Percentiles rank a stretch among this genome's conserved stretches.
phyloP scores from a whole-genome alignment of 805 yeast genomes.

The Metschnikowia proteae region DNA sequence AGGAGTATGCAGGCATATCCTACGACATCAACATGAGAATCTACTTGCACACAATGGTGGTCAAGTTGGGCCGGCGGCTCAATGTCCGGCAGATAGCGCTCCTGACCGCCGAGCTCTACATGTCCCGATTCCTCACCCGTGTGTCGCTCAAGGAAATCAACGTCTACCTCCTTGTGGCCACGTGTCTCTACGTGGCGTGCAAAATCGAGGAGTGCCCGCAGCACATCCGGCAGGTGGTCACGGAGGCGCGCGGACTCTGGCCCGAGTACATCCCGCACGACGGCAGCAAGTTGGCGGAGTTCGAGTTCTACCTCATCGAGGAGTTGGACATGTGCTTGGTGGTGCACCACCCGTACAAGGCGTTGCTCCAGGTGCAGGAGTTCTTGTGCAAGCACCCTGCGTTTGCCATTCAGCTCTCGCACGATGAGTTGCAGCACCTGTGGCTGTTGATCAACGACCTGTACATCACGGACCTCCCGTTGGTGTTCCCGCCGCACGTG shows the following conservation, averaged over 20 bases:
- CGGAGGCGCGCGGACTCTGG: conserved; percentile 88
- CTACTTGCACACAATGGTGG: conserved; percentile 70
- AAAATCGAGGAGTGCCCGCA: conserved; percentile 95
- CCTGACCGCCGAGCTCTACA: conserved; percentile 84
- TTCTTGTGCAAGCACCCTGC: conserved; percentile 32
- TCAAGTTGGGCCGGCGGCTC: conserved; percentile 74
- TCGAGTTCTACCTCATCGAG: conserved; percentile 89
- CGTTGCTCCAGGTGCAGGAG: conserved; percentile 52
- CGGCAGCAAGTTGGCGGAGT: conserved; percentile 86
- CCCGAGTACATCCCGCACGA: conserved; percentile 93
- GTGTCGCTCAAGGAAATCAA: conserved; percentile 80
- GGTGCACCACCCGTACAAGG: conserved; percentile 73
- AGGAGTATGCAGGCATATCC: conserved; percentile 43
- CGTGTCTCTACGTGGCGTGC: conserved; percentile 85
- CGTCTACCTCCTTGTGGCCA: conserved; percentile 72
- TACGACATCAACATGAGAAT: conserved; percentile 66
- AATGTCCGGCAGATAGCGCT: conserved; percentile 77
- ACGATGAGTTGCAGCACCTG: conserved; percentile 73
- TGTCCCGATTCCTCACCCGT: conserved; percentile 69
- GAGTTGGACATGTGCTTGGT: conserved; percentile 72
- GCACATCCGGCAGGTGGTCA: conserved; percentile 77
- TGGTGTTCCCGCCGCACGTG: conserved; percentile 85
- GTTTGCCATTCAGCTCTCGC: conserved; percentile 38
- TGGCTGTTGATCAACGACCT: conserved; percentile 92
- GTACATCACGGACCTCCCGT: conserved; percentile 80